phyloP scores from a whole-genome alignment of 106 monocot species.

The Platanthera guangdongensis region DNA sequence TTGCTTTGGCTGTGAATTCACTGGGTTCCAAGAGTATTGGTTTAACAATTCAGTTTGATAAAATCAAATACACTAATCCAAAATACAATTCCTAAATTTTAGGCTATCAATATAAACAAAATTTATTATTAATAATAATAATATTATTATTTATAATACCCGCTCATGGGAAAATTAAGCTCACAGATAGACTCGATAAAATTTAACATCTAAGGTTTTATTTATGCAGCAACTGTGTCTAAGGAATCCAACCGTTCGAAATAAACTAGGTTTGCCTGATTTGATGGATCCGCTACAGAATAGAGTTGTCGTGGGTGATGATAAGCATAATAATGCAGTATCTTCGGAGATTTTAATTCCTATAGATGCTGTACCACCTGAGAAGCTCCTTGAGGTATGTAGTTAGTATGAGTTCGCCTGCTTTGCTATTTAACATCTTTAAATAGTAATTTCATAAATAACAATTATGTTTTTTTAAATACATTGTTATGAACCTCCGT shows the following conservation, averaged over 20 bases:
- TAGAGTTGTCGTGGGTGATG: conserved; percentile 14
- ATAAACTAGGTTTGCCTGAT: conserved; percentile 54
- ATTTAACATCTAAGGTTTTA: background rate
- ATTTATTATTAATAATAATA: background rate
- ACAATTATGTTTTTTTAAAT: background rate
- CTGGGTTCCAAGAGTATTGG: too few relatives aligned
- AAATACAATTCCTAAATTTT: too few relatives aligned
- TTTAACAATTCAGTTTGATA: too few relatives aligned
- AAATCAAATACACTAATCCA: too few relatives aligned
- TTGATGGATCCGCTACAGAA: conserved; percentile 11
- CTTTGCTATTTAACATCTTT: too few relatives aligned
- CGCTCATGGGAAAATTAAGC: background rate
- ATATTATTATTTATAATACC: too few relatives aligned
- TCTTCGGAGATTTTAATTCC: conserved; percentile 16
- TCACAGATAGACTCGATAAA: background rate
- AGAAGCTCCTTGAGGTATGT: conserved; percentile 72
- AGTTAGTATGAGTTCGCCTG: background rate
- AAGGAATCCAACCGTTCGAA: conserved; percentile 42
- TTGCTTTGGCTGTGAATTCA: too few relatives aligned
- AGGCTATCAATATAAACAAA: too few relatives aligned
- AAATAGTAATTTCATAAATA: too few relatives aligned
- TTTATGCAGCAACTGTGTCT: conserved; percentile 70
- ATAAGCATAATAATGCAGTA: conserved; percentile 5
- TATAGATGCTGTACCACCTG: conserved; percentile 36
- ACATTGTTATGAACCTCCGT: background rate